Evolutionary conservation across 2,329 filamentous ascomycete genomes (phyloP).

Genomic region (Penicillium sclerotigenum): DNA sequence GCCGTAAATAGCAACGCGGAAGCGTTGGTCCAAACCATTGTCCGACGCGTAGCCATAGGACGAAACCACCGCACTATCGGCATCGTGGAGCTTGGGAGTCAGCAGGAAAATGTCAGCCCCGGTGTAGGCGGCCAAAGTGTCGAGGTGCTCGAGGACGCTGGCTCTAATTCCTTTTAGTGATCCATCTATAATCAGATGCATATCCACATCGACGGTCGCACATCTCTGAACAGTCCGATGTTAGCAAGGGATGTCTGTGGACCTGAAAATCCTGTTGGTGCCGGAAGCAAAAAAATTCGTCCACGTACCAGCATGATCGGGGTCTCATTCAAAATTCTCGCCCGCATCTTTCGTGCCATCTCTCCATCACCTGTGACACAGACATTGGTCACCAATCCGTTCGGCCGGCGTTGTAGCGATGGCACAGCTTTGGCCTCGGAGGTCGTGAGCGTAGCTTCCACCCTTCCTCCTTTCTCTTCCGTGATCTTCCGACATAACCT

Average conservation of each 20-base stretch:
- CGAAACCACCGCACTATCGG: constrained; percentile 69
- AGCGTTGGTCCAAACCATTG: constrained; percentile 79
- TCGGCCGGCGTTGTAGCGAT: constrained; percentile 46
- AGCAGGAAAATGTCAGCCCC: constrained; percentile 96
- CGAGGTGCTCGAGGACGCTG: constrained; percentile 76
- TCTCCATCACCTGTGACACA: constrained; percentile 86
- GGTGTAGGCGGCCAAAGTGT: constrained; percentile 81
- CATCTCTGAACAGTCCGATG: constrained; percentile 62
- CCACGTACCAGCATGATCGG: constrained; percentile 81
- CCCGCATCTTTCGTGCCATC: constrained; percentile 82
- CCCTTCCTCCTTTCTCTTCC: constrained; percentile 63
- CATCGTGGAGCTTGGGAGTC: constrained; percentile 78
- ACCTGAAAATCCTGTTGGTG: constrained; percentile 6
- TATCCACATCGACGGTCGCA: constrained; percentile 89
- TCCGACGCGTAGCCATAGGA: constrained; percentile 75
- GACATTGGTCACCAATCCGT: constrained; percentile 75
- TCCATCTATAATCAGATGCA: constrained; percentile 80
- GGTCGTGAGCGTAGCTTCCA: constrained; percentile 80
- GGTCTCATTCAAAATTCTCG: constrained; percentile 85
- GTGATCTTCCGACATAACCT: constrained; percentile 80
- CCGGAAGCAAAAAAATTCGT: constrained; percentile 17
- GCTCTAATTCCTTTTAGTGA: constrained; percentile 65
- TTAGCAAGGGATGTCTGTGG: constrained; percentile 20
- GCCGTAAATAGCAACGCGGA: constrained; percentile 90
- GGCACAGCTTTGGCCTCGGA: constrained; percentile 69